Base-by-base conservation (phyloP, 2,329 filamentous ascomycete genomes). In the Colletotrichum sp. region DNA sequence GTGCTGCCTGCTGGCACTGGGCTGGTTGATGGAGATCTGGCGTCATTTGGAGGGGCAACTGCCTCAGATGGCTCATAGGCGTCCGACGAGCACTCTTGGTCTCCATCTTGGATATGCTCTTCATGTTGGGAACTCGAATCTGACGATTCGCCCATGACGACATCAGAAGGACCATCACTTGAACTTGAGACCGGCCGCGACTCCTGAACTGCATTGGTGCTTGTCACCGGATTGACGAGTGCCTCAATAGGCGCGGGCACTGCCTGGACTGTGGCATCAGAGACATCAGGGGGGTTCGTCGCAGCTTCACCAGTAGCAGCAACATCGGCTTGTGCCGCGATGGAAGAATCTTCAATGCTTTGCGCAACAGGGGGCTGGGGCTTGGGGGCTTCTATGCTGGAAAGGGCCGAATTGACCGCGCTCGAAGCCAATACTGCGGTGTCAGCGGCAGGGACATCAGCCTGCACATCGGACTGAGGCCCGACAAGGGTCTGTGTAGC, bases 61-160 rank as follows among this genome's bases (percentile, higher is more conserved):
- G 85, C 85, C 70, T 88, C 88, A 21, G 89, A 89, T 64, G 90
- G 90, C 77, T 93, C 90, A 79, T 92, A 92, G 65, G 84, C 87
- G 75, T 92, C 90, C 3, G 89, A 49, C n/a, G 44, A 79, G 16
- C 39, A 52, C 24, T 71, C 60, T 55, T 75, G 64, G 21, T 78
- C 79, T 16, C 64, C 71, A 49, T 80, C 79, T 2, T 79, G 65
- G 30, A 65, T 71, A n/a, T 34, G 59, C n/a, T 79, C 80, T 18
- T 67, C 71, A 57, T 80, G 79, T 2, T 79, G 65, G 52, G 74
- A 75, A 64, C 44, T 60, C 9, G 64, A 59, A n/a, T 49, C 59
- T 30, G 75, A 66, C 18, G 71, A 71, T 36, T 78, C 78, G 21
- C 68, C 69, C 78, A 79, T 79, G 30, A 64, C 71, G 49, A 77